These are phyloP conservation scores for Kernera saxatilis DNA, from an alignment of 345 rosid genomes.

Conservation along the genomic window DNA sequence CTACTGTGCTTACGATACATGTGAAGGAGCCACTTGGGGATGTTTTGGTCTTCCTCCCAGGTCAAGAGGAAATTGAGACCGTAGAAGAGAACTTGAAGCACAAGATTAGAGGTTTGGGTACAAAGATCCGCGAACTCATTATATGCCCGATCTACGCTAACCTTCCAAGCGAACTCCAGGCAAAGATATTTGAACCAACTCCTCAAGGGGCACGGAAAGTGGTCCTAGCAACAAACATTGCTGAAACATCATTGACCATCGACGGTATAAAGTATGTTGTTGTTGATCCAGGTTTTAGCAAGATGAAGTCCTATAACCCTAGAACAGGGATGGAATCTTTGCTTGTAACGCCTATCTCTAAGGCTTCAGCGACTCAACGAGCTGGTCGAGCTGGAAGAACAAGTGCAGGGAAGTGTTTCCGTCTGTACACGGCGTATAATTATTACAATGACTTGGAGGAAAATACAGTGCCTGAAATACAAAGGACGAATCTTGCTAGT, in stretches of 20 bases:
- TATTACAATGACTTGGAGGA: slow-evolving; percentile 74
- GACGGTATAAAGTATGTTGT: slow-evolving; percentile 84
- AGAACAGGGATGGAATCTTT: slow-evolving; percentile 91
- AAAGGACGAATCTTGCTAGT: slow-evolving; percentile 78
- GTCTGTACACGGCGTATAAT: slow-evolving; percentile 66
- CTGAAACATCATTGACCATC: slow-evolving; percentile 82
- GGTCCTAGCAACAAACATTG: slow-evolving; percentile 81
- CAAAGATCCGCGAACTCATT: slow-evolving; percentile 76
- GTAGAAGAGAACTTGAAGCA: slow-evolving; percentile 78
- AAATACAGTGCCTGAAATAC: slow-evolving; percentile 75
- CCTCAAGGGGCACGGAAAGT: slow-evolving; percentile 90
- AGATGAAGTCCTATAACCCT: slow-evolving; percentile 83
- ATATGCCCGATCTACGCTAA: slow-evolving; percentile 86
- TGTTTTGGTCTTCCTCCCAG: slow-evolving; percentile 71
- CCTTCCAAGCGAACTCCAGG: slow-evolving; percentile 81
- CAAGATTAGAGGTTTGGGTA: slow-evolving; percentile 68
- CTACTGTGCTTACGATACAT: slow-evolving; percentile 68
- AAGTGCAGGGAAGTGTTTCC: slow-evolving; percentile 77
- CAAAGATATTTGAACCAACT: slow-evolving; percentile 82
- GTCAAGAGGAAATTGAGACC: slow-evolving; percentile 87
- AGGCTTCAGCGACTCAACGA: slow-evolving; percentile 84
- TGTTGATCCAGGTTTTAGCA: slow-evolving; percentile 78
- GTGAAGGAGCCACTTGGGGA: slow-evolving; percentile 64
- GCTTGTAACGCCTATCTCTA: slow-evolving; percentile 70
- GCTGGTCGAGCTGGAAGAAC: slow-evolving; percentile 85